Evolutionary conservation across 164 flowering plant genomes (phyloP), one percentile per base, ranked within the genome.

Genomic region (Vitis rupestris): DNA sequence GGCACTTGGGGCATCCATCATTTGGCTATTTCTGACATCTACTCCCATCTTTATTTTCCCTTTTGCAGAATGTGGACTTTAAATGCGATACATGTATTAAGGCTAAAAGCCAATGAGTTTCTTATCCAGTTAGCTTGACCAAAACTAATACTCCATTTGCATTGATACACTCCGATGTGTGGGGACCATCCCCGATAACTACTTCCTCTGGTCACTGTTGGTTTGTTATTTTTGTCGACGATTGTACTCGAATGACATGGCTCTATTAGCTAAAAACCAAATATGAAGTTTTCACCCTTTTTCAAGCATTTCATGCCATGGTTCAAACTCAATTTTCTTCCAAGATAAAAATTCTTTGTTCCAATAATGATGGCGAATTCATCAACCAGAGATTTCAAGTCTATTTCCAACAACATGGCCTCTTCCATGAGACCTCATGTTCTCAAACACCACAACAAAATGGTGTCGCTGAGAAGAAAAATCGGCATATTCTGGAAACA

Each of bases 91-190:
- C 66, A 63, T 63, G 53, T 63, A 63, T 63, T 19, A 63, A 63
- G 66, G 66, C 66, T 63, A 63, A 63, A 63, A 63, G 53, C 53
- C 30, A 63, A 48, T 30, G 53, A 48, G 66, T 63, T 48, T 63
- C 66, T 63, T 63, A 63, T 50, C 66, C 23, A n/a, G 66, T 48
- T 47, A 63, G 66, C 66, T 48, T 63, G 54, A 63, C 37, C 49
- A 63, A 63, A 48, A 63, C 66, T 63, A 63, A 47, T 47, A 63
- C 7, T 63, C 53, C 66, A 19, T 47, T 63, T 63, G 9, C 49
- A 19, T 19, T 63, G 53, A 63, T 63, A 47, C 52, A 63, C 31
- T 63, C 66, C 13, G 23, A 63, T 63, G 66, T 63, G 66, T 63
- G 66, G 66, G 66, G 66, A 63, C 66, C 37, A 5, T 31, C 37